Percentiles rank a stretch among this genome's conserved stretches.
These are phyloP conservation scores for Xylariaceae sp. DNA, from an alignment of 2,329 filamentous ascomycete species.

Conservation along the genomic window DNA sequence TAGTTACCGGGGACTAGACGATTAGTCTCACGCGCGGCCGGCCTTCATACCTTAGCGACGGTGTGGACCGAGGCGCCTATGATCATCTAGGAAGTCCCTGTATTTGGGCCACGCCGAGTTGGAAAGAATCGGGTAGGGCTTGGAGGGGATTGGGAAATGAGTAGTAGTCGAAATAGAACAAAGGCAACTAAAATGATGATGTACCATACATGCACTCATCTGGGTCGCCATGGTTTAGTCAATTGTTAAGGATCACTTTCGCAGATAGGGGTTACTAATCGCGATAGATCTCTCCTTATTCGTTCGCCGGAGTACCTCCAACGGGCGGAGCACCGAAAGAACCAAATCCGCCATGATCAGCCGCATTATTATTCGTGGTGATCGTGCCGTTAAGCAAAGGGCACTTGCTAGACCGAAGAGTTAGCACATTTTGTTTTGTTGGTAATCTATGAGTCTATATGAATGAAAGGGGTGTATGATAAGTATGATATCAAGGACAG, in stretches of 20 bases:
- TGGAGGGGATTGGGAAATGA: neutral
- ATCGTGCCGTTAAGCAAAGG: conserved; percentile 84
- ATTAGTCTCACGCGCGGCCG: neutral
- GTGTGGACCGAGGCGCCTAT: neutral
- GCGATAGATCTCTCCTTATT: conserved; percentile 13
- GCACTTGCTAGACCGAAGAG: conserved; percentile 55
- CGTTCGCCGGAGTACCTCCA: conserved; percentile 17
- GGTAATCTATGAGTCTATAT: conserved; percentile 3
- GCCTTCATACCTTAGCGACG: neutral
- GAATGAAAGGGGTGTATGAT: neutral
- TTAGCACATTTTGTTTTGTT: conserved; percentile 31
- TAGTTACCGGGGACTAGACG: neutral
- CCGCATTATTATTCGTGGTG: conserved; percentile 60
- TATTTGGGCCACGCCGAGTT: neutral
- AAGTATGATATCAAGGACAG: neutral
- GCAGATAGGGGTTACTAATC: neutral
- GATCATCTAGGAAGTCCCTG: neutral
- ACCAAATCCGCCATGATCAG: conserved; percentile 62
- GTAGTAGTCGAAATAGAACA: neutral
- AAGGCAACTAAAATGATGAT: neutral
- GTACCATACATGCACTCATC: neutral
- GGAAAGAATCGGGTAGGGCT: neutral
- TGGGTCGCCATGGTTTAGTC: neutral
- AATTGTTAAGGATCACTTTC: neutral
- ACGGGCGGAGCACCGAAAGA: conserved; percentile 49